Conservation (phyloP, 2,329 filamentous ascomycete species). For the Hysterium pulicare region DNA sequence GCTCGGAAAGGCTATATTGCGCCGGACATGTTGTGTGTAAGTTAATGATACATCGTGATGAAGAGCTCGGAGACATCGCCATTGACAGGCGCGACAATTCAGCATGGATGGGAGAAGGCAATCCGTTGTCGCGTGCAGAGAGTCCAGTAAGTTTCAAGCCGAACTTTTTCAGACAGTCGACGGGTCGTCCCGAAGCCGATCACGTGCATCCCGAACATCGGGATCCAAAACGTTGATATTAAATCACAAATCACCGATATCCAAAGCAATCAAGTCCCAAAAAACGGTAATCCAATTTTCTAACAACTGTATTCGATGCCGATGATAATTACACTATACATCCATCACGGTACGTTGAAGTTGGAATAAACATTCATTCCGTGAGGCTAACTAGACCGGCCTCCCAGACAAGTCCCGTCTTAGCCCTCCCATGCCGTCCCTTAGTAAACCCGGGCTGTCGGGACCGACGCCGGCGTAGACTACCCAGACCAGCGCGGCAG, state of each 20-base stretch:
- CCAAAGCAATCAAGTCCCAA: too few relatives aligned
- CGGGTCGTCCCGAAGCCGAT: constrained; percentile 1
- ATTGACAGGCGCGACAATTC: constrained; percentile 43
- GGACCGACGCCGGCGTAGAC: constrained; percentile 10
- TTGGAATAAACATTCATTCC: too few relatives aligned
- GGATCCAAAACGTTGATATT: background rate
- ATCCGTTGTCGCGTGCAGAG: too few relatives aligned
- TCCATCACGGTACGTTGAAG: too few relatives aligned
- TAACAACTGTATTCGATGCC: too few relatives aligned
- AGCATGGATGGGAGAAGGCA: constrained; percentile 43
- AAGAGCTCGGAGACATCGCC: constrained; percentile 43
- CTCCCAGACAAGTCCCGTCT: too few relatives aligned
- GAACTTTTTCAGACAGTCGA: constrained; percentile 2
- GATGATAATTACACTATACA: too few relatives aligned
- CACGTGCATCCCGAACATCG: constrained; percentile 1
- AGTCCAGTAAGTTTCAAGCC: too few relatives aligned
- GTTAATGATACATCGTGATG: constrained; percentile 25
- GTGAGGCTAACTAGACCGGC: too few relatives aligned
- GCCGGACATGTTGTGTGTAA: constrained; percentile 19
- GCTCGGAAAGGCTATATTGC: too few relatives aligned
- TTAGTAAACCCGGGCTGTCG: constrained; percentile 14
- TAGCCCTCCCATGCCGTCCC: constrained; percentile 11
- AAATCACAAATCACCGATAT: background rate
- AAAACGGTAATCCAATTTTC: too few relatives aligned
- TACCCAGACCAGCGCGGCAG: background rate